Conservation (phyloP, 1,284 basidiomycete genomes). For the Ustilago xerochloae region DNA sequence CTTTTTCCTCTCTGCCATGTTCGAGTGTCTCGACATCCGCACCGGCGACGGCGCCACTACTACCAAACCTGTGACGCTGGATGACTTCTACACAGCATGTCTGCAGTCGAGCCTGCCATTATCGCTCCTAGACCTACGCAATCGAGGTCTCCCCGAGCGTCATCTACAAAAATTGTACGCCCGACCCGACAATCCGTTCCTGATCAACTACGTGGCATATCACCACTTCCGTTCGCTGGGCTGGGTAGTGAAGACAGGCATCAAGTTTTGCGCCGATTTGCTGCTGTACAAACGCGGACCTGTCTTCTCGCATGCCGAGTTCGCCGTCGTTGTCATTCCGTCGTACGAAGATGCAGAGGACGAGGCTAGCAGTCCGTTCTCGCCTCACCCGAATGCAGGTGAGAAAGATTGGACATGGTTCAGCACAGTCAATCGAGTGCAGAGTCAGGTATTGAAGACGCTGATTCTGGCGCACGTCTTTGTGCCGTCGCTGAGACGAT, state of each 20-base stretch:
- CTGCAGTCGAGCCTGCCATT: slow-evolving; percentile 33
- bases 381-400: slow-evolving; percentile 52
- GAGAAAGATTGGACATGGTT: slow-evolving; percentile 91
- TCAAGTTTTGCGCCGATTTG: slow-evolving; percentile 97
- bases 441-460: slow-evolving; percentile 91
- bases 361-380: slow-evolving; percentile 69
- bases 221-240: slow-evolving; percentile 96
- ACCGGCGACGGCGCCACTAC: slow-evolving; percentile 7
- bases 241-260: slow-evolving; percentile 95
- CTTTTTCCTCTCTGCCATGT: slow-evolving; percentile 85
- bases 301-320: slow-evolving; percentile 96
- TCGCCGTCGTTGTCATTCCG: slow-evolving; percentile 87
- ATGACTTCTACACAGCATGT: slow-evolving; percentile 44
- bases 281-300: slow-evolving; percentile 94
- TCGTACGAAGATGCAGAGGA: slow-evolving; percentile 86
- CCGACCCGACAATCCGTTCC: slow-evolving; percentile 84
- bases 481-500: slow-evolving; percentile 52
- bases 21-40: slow-evolving; percentile 82
- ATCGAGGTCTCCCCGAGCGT: slow-evolving; percentile 27
- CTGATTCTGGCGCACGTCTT: slow-evolving; percentile 62
- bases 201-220: slow-evolving; percentile 89
- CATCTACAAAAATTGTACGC: slow-evolving; percentile 39
- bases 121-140: slow-evolving; percentile 23
- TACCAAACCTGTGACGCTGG: slow-evolving; percentile 16
- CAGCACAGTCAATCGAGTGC: slow-evolving; percentile 94